Conservation (phyloP, 2,329 filamentous ascomycete genomes). For the Furcasterigmium sp. region DNA sequence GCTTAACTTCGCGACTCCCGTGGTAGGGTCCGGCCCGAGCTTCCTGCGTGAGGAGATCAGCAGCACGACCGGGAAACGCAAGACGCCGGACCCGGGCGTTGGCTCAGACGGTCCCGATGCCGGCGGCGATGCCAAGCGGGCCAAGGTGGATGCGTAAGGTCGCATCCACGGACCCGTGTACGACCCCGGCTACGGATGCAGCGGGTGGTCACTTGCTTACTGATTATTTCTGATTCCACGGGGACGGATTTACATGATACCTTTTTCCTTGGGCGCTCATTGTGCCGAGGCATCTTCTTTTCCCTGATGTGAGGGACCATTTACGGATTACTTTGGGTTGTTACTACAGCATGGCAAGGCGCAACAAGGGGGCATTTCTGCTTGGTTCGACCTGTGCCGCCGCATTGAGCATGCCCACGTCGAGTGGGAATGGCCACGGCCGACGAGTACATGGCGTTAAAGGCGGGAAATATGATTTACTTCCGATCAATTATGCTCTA, state of each 20-base stretch:
- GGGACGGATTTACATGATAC: slow-evolving; percentile 12
- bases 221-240: slow-evolving; percentile 11
- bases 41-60: slow-evolving; percentile 53
- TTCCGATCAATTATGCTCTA: no score
- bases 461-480: no score
- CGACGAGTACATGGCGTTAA: no score
- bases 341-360: neutral
- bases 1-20: slow-evolving; percentile 84
- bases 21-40: slow-evolving; percentile 55
- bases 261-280: slow-evolving; percentile 5
- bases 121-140: slow-evolving; percentile 44
- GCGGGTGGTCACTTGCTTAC: slow-evolving; percentile 9
- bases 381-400: no score
- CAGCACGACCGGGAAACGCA: slow-evolving; percentile 40
- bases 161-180: neutral
- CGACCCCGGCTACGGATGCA: slow-evolving; percentile 1
- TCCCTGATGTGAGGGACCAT: neutral
- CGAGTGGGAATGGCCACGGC: no score
- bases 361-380: slow-evolving; percentile 4
- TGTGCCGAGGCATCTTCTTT: neutral
- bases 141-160: slow-evolving; percentile 42
- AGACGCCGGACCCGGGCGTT: slow-evolving; percentile 48
- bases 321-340: no score
- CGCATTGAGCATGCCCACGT: no score
- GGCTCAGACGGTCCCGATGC: slow-evolving; percentile 35